Evolutionary conservation across 2,329 filamentous ascomycete genomes (phyloP).

Genomic region (Hymenoscyphus repandus): DNA sequence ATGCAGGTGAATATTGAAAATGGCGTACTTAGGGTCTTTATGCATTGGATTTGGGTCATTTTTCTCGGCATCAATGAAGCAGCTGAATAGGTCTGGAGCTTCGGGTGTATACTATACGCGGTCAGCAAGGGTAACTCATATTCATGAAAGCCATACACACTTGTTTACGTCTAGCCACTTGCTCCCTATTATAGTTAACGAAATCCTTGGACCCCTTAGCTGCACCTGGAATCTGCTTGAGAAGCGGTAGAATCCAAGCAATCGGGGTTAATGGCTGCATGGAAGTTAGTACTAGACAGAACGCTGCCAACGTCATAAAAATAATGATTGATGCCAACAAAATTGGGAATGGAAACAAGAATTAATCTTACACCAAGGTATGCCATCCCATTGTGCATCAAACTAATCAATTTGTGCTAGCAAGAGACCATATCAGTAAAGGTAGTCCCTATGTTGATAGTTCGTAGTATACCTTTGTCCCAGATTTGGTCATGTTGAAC

Average conservation of each 20-base stretch:
- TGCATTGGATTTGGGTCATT: conserved; percentile 5
- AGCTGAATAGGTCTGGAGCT: conserved; percentile 4
- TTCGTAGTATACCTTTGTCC: conserved; percentile 4
- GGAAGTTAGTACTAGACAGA: background rate
- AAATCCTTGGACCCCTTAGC: conserved; percentile 8
- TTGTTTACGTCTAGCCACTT: conserved; percentile 10
- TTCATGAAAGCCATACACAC: background rate
- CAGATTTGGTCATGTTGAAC: conserved; percentile 21
- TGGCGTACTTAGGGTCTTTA: conserved; percentile 3
- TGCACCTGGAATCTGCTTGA: conserved; percentile 15
- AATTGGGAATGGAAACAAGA: background rate
- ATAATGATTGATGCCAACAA: background rate
- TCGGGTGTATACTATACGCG: conserved; percentile 3
- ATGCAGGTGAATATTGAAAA: background rate
- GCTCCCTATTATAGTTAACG: conserved; percentile 1
- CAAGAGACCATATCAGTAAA: background rate
- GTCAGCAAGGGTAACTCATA: background rate
- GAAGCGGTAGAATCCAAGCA: conserved; percentile 19
- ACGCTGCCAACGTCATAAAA: background rate
- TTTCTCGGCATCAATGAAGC: conserved; percentile 12
- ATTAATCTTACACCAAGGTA: no score
- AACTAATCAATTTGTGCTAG: background rate
- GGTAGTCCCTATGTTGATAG: background rate
- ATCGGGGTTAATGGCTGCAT: conserved; percentile 13
- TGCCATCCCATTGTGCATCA: no score